Evolutionary conservation across 2,329 filamentous ascomycete genomes (phyloP), one percentile per base, ranked within the genome.

Genomic region (Coniochaeta hoffmannii): DNA sequence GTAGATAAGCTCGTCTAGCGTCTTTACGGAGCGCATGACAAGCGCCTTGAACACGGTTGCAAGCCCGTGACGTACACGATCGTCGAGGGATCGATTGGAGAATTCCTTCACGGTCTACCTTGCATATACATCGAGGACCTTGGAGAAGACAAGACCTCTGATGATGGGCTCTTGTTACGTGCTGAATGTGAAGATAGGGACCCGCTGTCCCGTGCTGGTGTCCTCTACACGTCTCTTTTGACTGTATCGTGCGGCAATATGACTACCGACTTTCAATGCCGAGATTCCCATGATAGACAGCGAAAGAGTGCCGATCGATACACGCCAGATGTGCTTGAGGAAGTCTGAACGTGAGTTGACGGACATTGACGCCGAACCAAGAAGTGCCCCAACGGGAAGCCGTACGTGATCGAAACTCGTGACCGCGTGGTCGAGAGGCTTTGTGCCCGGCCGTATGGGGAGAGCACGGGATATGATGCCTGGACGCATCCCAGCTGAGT

Each of bases 321-420:
- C 63, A 14, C 66, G 57, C 44, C 57, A 56, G 22, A 68, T 66
- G 11, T 64, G 57, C 10, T 44, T 50, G 7, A 69, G 55, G 53
- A 72, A 70, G 2, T 63, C 62, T 0, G 53, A 22, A 8, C 63
- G 64, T n/a, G 59, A 52, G 32, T 67, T 57, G 1, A 52, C 10
- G 1, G 63, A 52, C 14, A 26, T 59, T 22, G 36, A 56, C 0
- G 57, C n/a, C 1, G 58, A 57, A 0, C 69, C 66, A 0, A 72
- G 63, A 1, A 72, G 61, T 1, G 69, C 61, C 0, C 53, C 59
- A 1, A 55, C 31, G 2, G 58, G 54, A 2, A 72, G 62, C 1
- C 54, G 58, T 1, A 71, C 66, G 28, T 71, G 63, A 32, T 64
- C 30, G 55, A 71, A 72, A 3, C 58, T 64, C 5, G 69, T 71